Evolutionary conservation across 2,329 filamentous ascomycete species (phyloP).

Genomic region (Apiospora sp.): DNA sequence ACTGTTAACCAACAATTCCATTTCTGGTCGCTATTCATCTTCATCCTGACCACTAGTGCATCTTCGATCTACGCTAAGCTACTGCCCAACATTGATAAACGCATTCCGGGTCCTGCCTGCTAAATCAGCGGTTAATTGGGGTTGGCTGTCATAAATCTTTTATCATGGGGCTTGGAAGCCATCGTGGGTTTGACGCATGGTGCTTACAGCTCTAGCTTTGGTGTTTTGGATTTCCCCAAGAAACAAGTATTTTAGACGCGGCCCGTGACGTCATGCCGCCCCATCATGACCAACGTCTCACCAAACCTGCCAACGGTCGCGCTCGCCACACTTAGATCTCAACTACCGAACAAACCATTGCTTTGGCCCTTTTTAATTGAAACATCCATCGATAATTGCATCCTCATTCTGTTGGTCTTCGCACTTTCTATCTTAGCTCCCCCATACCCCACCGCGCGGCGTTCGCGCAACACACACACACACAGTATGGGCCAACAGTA

Average conservation of each 20-base stretch:
- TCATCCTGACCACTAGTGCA: too few species aligned
- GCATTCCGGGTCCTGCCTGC: neutral
- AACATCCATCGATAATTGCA: neutral
- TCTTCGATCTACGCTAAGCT: too few species aligned
- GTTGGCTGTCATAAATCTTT: neutral
- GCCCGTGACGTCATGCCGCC: constrained; percentile 4
- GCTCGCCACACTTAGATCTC: neutral
- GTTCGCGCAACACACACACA: neutral
- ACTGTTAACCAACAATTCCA: too few species aligned
- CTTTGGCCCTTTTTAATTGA: neutral
- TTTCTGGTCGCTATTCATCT: too few species aligned
- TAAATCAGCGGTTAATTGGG: neutral
- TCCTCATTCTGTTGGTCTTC: neutral
- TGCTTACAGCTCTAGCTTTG: neutral
- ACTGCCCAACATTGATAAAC: neutral
- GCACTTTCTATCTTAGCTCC: neutral
- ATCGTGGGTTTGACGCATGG: neutral
- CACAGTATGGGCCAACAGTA: neutral
- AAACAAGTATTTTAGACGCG: neutral
- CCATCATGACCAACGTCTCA: neutral
- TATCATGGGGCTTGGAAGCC: neutral
- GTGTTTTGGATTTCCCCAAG: neutral
- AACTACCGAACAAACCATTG: neutral
- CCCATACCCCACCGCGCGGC: neutral
- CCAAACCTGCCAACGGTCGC: neutral